phyloP scores from a whole-genome alignment of 2,329 filamentous ascomycete species.

The Nothophaeocryptopus gaeumannii region DNA sequence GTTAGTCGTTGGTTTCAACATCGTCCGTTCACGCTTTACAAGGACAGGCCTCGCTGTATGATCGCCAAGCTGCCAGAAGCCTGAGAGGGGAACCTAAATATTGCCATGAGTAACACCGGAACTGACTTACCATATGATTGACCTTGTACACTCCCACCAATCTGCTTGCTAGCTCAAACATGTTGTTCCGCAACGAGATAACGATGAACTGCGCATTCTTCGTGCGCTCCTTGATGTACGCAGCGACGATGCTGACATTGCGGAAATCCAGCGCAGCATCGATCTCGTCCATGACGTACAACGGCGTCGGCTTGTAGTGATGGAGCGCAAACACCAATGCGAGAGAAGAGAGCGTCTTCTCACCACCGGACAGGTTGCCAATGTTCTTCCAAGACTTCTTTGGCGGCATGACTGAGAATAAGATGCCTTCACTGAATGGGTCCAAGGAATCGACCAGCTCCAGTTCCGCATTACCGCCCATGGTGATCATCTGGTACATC shows the following conservation, averaged over 20 bases:
- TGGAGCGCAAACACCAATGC: constrained; percentile 97
- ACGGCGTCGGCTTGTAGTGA: constrained; percentile 93
- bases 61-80: too few species aligned
- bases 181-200: constrained; percentile 96
- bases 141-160: constrained; percentile 99
- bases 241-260: constrained; percentile 96
- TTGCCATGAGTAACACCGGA: too few species aligned
- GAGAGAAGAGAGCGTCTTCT: constrained; percentile 92
- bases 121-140: constrained; percentile 74
- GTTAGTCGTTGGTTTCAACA: too few species aligned
- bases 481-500: constrained; percentile 99
- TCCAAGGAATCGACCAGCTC: constrained; percentile 95
- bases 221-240: constrained; percentile 97
- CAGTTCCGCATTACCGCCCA: constrained; percentile 96
- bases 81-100: too few species aligned
- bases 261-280: constrained; percentile 96
- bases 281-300: constrained; percentile 99
- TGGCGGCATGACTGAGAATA: constrained; percentile 98
- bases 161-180: constrained; percentile 97
- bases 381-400: constrained; percentile 99
- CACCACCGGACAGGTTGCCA: constrained; percentile 88
- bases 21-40: too few species aligned
- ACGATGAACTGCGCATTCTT: constrained; percentile 99
- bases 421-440: constrained; percentile 92
- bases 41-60: too few species aligned